phyloP scores from a whole-genome alignment of 352 stramenopile species.

The Globisporangium yorkense region DNA sequence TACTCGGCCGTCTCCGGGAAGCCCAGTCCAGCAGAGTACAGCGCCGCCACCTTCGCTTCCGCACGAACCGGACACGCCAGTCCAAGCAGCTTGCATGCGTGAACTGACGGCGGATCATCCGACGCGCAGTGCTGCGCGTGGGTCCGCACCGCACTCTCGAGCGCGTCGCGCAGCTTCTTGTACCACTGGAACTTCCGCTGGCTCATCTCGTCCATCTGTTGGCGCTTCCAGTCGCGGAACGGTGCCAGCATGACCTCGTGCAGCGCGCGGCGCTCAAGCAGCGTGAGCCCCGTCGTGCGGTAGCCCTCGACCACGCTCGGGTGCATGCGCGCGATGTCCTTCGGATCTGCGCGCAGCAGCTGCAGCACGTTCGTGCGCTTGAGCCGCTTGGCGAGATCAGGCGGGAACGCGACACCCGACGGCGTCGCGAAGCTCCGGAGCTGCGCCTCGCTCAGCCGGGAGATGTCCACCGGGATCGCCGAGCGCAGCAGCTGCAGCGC shows the following conservation, averaged over 20 bases:
- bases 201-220: constrained; percentile 78
- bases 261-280: constrained; percentile 85
- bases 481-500: constrained; percentile 56
- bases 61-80: constrained; percentile 44
- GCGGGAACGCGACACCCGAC: constrained; percentile 53
- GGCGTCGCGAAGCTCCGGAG: constrained; percentile 48
- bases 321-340: constrained; percentile 78
- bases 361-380: constrained; percentile 89
- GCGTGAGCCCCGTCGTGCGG: constrained; percentile 52
- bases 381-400: constrained; percentile 69
- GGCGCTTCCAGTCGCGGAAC: constrained; percentile 63
- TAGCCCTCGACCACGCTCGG: constrained; percentile 66
- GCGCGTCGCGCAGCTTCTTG: constrained; percentile 67
- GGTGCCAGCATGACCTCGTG: constrained; percentile 61
- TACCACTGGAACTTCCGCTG: constrained; percentile 81
- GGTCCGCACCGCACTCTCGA: constrained; percentile 27
- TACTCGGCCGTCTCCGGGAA: constrained; percentile 44
- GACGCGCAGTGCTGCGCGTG: constrained; percentile 22
- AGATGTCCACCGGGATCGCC: constrained; percentile 79
- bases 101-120: constrained; percentile 1
- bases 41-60: constrained; percentile 28
- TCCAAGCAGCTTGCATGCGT: constrained; percentile 34
- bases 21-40: constrained; percentile 46
- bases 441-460: constrained; percentile 70
- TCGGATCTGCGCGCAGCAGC: constrained; percentile 66